A percentile compares a stretch with the other conserved stretches of the same genome.
phyloP scores from a whole-genome alignment of 108 stramenopile species.

The Parietichytrium sp. region DNA sequence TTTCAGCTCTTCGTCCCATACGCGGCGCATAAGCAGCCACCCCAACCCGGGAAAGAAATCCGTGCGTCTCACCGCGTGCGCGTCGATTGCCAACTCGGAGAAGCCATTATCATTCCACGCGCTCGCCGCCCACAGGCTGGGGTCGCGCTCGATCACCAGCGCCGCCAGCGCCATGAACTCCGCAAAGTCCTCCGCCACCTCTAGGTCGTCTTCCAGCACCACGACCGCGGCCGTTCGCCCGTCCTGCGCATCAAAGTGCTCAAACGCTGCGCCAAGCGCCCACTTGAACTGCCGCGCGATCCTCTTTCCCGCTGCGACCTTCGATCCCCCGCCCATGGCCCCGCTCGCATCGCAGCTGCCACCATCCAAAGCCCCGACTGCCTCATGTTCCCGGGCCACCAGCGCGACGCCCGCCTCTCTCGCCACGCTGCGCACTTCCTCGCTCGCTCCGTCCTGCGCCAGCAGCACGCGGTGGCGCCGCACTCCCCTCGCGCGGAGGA shows the following conservation, averaged over 20 bases:
- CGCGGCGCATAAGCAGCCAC: neutral
- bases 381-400: neutral
- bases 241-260: neutral
- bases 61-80: neutral
- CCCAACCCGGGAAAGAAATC: constrained; percentile 25
- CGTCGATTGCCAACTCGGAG: neutral
- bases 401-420: neutral
- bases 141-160: neutral
- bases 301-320: neutral
- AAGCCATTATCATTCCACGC: constrained; percentile 39
- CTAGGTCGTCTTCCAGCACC: constrained; percentile 4
- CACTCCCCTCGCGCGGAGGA: neutral
- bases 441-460: neutral
- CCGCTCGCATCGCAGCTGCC: neutral
- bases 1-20: neutral
- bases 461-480: neutral
- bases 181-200: neutral
- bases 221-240: constrained; percentile 2
- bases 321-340: neutral
- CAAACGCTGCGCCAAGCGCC: neutral
- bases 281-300: neutral
- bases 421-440: neutral
- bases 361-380: neutral
- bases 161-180: neutral
- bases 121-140: constrained; percentile 7